A percentile compares a stretch with the other conserved stretches of the same genome.
phyloP scores from a whole-genome alignment of 108 stramenopile species.

The Ochromonas danica region DNA sequence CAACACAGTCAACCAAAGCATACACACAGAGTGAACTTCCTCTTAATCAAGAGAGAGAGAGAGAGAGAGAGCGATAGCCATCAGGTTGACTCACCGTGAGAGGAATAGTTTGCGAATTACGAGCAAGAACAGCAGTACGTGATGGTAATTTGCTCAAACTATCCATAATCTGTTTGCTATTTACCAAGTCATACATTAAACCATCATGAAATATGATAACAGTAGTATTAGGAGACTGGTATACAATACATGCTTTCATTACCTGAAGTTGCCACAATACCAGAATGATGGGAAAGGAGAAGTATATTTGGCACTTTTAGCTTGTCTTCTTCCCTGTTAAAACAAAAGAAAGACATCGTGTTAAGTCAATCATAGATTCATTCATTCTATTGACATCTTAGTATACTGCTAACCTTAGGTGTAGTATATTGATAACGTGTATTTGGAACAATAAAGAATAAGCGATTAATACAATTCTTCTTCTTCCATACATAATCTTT shows the following conservation, averaged over 20 bases:
- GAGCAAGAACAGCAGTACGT: neutral
- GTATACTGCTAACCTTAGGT: too few relatives aligned
- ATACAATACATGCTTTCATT: neutral
- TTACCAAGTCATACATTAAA: neutral
- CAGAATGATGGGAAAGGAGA: conserved; percentile 10
- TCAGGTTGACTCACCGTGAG: neutral
- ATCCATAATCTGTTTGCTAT: neutral
- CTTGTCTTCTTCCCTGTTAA: conserved; percentile 19
- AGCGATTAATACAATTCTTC: neutral
- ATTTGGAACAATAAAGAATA: conserved; percentile 3
- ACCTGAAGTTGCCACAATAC: neutral
- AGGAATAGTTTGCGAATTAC: neutral
- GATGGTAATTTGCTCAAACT: neutral
- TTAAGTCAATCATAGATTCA: too few relatives aligned
- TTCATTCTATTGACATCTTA: too few relatives aligned
- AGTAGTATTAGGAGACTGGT: neutral
- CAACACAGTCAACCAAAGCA: neutral
- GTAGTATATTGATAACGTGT: conserved; percentile 11
- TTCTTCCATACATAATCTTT: neutral
- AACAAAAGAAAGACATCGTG: too few relatives aligned
- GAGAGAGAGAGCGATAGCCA: neutral
- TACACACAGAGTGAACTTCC: neutral
- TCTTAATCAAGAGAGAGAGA: neutral
- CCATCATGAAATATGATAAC: neutral
- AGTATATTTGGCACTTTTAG: conserved; percentile 1